phyloP scores from a whole-genome alignment of 192 early-diverging fungal genomes.

The Helicostylum pulchrum region DNA sequence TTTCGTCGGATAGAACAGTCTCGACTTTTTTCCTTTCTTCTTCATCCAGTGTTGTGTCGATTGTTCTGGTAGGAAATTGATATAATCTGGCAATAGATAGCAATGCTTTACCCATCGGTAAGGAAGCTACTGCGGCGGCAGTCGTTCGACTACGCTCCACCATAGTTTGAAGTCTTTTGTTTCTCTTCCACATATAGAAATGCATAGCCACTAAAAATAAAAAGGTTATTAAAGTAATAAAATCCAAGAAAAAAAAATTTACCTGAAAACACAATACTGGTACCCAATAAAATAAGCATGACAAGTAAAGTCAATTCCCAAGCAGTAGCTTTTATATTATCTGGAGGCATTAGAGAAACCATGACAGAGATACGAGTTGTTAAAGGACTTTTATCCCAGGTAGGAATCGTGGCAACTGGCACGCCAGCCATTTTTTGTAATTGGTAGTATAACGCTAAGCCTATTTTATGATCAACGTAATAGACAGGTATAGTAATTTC shows the following conservation, averaged over 20 bases:
- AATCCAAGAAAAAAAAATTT: too few relatives aligned
- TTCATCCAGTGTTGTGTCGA: conserved; percentile 16
- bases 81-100: conserved; percentile 15
- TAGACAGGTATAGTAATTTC: conserved; percentile 22
- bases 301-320: conserved; percentile 52
- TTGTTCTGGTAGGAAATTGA: conserved; percentile 37
- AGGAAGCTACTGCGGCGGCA: too few relatives aligned
- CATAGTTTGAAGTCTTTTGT: neutral
- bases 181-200: conserved; percentile 15
- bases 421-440: conserved; percentile 9
- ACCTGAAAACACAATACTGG: conserved; percentile 39
- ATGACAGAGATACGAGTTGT: conserved; percentile 14
- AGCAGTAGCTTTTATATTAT: conserved; percentile 29
- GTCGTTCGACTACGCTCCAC: conserved; percentile 7
- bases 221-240: too few relatives aligned
- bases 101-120: conserved; percentile 16
- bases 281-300: conserved; percentile 39
- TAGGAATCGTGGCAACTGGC: neutral
- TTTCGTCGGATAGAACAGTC: neutral
- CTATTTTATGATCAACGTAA: conserved; percentile 21
- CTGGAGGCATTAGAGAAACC: conserved; percentile 27
- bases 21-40: conserved; percentile 3
- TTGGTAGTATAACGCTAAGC: conserved; percentile 16
- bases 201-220: neutral
- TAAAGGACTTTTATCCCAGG: neutral